Base-by-base conservation (phyloP, 2,329 filamentous ascomycete species). In the Colletotrichum spaethianum region DNA sequence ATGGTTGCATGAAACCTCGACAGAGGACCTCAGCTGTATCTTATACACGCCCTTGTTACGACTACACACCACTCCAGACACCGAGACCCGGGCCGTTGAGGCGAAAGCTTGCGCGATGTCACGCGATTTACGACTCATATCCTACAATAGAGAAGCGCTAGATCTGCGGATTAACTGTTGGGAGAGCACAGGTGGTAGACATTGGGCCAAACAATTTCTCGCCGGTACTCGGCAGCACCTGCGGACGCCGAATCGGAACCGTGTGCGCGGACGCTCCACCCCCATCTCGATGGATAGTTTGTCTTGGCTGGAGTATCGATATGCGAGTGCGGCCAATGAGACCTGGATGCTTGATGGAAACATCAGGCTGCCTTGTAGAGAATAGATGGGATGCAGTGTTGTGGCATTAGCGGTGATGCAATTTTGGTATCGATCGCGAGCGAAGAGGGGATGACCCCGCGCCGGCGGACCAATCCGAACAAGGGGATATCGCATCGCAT, bases 391-490 rank as follows among this genome's bases (percentile, higher is more conserved):
- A 20, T n/a, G 59, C 31, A 26, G 20, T 8, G 31, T 40, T n/a
- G 8, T 38, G 31, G 36, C 38, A 26, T 20, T 40, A 56, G 38
- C 42, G 60, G 56, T 69, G 72, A 26, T 72, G 69, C 63, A 44
- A 66, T 72, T 72, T 68, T 72, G 72, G 64, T 12, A 62, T 33
- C 40, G 61, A 68, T 68, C 61, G 57, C 69, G 72, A 66, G 48
- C 48, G 33, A 56, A 23, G 38, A 56, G 48, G 11, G 33, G 33
- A 7, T 33, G 18, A 46, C 53, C 67, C 62, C 62, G 67, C 62
- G 62, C 14, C 23, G 44, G 44, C 11, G 18, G 48, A 26, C 62
- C 67, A 67, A 70, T 61, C 63, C 56, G 14, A 16, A 40, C 18
- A 8, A 48, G 18, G 33, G 18, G 20, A 55, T 53, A 40, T 46